Conservation (phyloP, 805 yeast species). For the Alloascoidea hylecoeti region DNA sequence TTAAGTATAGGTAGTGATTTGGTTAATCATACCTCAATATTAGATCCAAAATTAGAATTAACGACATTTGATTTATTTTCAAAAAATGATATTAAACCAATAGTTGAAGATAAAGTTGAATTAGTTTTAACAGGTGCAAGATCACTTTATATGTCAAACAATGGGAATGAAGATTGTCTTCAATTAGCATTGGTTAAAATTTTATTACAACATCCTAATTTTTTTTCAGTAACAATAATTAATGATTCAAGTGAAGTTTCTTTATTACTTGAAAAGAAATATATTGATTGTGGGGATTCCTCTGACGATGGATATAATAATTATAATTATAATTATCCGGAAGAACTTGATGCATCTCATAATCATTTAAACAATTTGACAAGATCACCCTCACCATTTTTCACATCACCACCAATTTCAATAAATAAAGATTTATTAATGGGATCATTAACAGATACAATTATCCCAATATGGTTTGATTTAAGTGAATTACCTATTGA, state of each 20-base stretch:
- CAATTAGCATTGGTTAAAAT: constrained; percentile 24
- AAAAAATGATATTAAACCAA: constrained; percentile 26
- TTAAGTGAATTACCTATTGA: constrained; percentile 39
- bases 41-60: constrained; percentile 14
- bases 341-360: not conserved
- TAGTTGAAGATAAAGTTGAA: constrained; percentile 22
- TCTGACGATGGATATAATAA: no score
- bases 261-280: constrained; percentile 12
- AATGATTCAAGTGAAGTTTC: constrained; percentile 15
- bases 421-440: constrained; percentile 36
- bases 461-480: constrained; percentile 43
- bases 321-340: no score
- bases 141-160: constrained; percentile 26
- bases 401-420: constrained; percentile 19
- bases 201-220: constrained; percentile 15
- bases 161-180: constrained; percentile 17
- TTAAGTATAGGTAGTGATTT: not conserved
- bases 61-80: constrained; percentile 23
- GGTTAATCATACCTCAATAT: constrained; percentile 3
- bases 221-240: constrained; percentile 16
- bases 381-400: constrained; percentile 5
- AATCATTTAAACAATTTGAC: constrained; percentile 3
- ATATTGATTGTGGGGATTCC: constrained; percentile 4
- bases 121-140: constrained; percentile 47
- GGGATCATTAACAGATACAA: constrained; percentile 42